Evolutionary conservation across 2,329 filamentous ascomycete genomes (phyloP), one percentile per base, ranked within the genome.

Genomic region (Colletotrichum sp.): DNA sequence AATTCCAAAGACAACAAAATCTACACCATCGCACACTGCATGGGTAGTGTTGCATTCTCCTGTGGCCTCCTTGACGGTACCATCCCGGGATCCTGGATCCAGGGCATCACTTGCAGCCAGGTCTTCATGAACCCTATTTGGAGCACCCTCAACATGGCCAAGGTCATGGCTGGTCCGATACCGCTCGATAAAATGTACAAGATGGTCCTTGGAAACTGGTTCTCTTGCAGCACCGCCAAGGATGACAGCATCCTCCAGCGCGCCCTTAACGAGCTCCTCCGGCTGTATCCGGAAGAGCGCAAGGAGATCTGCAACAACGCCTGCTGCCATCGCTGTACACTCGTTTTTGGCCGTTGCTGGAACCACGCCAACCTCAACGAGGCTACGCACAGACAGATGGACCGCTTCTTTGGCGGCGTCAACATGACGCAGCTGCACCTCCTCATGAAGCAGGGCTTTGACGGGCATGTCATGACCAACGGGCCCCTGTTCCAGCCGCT

Each of bases 271-370:
- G 89, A 92, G 79, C 38, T 86, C 5, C 82, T 93, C 51, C 86
- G 91, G 1, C 85, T 93, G 63, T 89, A 91, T 77, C 91, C 91
- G 0, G 87, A 88, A 57, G 81, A 82, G 13, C 82, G 86, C 11
- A 81, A 83, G 31, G 91, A 93, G 82, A 85, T 91, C 4, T 94
- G 92, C 83, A 89, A 86, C 79, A 92, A 87, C 74, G 88, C 89
- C 3, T 86, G 86, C 66, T 93, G 92, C 82, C 91, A 93, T 81
- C 87, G 92, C 18, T 85, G 86, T 67, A 87, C 86, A 7, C 82
- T 93, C 29, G 86, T 90, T 16, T 93, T 92, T 76, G 91, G 91
- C 43, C 87, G 90, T 75, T 90, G 86, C 81, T 94, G 91, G 91
- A 91, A 88, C 78, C 92, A 93, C 80, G 79, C 77, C 5, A 93